Conservation (phyloP, 306 rosid genomes). For the Oemleria cerasiformis region DNA sequence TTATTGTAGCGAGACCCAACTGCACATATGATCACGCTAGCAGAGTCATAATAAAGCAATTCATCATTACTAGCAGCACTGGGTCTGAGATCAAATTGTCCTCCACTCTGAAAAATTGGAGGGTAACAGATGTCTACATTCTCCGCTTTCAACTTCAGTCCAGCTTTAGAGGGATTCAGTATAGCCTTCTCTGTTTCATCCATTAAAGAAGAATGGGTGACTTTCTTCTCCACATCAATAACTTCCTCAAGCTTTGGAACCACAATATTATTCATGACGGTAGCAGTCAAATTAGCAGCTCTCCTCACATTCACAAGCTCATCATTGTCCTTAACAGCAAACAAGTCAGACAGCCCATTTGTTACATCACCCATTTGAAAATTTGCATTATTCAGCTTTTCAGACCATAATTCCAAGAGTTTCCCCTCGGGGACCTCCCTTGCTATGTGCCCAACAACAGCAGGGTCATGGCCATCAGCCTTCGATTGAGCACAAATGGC, state of each 20-base stretch:
- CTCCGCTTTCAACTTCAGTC: slow-evolving; percentile 67
- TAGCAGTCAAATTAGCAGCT: slow-evolving; percentile 74
- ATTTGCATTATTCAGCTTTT: slow-evolving; percentile 52
- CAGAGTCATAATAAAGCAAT: slow-evolving; percentile 70
- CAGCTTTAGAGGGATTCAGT: slow-evolving; percentile 71
- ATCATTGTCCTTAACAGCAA: slow-evolving; percentile 60
- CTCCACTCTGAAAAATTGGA: slow-evolving; percentile 95
- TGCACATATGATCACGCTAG: slow-evolving; percentile 87
- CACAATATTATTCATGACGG: slow-evolving; percentile 76
- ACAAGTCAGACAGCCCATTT: slow-evolving; percentile 69
- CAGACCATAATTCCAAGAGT: slow-evolving; percentile 72
- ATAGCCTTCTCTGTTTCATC: slow-evolving; percentile 91
- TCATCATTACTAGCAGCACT: slow-evolving; percentile 97
- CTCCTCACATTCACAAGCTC: slow-evolving; percentile 73
- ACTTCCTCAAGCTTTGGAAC: slow-evolving; percentile 84
- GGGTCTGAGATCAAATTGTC: slow-evolving; percentile 85
- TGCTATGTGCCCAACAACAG: slow-evolving; percentile 66
- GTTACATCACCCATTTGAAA: slow-evolving; percentile 61
- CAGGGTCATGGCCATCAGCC: slow-evolving; percentile 48
- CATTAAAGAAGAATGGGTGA: slow-evolving; percentile 80
- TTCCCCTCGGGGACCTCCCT: slow-evolving; percentile 92
- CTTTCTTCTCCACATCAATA: slow-evolving; percentile 87
- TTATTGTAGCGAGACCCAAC: slow-evolving; percentile 90
- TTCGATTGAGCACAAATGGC: slow-evolving; percentile 58
- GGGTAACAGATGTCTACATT: slow-evolving; percentile 96